A percentile compares a stretch with the other conserved stretches of the same genome.
Conservation (phyloP, 139 green algal genomes). For the Zygnema cylindricum region DNA sequence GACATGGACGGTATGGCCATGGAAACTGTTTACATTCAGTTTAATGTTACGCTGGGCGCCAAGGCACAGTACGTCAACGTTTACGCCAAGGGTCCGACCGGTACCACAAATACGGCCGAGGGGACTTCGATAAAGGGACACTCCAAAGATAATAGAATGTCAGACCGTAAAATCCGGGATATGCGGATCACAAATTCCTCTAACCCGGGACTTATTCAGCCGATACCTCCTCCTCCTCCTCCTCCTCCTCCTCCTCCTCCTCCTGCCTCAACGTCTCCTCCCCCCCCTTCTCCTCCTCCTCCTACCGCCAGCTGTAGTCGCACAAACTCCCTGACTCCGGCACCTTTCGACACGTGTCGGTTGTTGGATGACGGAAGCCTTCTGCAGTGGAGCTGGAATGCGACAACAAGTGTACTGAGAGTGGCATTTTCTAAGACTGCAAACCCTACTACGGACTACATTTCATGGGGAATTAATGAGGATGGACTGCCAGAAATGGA, state of each 20-base stretch:
- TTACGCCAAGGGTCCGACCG: neutral
- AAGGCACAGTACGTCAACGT: neutral
- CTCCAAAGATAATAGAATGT: neutral
- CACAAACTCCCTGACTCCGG: no score
- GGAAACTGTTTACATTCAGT: neutral
- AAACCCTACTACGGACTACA: neutral
- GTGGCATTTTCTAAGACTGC: neutral
- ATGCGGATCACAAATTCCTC: no score
- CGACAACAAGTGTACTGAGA: neutral
- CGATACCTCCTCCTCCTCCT: neutral
- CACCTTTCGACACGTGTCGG: no score
- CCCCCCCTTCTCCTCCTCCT: no score
- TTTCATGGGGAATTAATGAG: constrained; percentile 13
- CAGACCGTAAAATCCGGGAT: neutral
- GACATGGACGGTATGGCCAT: neutral
- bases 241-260: neutral
- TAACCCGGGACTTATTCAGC: no score
- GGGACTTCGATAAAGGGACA: neutral
- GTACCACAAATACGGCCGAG: neutral
- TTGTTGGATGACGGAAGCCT: neutral
- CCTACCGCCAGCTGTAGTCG: no score
- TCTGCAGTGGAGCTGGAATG: neutral
- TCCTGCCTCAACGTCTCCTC: neutral
- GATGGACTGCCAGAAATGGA: neutral
- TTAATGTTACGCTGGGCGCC: neutral